Conservation (phyloP, 2,329 filamentous ascomycete genomes). For the Pseudocercospora fijiensis region DNA sequence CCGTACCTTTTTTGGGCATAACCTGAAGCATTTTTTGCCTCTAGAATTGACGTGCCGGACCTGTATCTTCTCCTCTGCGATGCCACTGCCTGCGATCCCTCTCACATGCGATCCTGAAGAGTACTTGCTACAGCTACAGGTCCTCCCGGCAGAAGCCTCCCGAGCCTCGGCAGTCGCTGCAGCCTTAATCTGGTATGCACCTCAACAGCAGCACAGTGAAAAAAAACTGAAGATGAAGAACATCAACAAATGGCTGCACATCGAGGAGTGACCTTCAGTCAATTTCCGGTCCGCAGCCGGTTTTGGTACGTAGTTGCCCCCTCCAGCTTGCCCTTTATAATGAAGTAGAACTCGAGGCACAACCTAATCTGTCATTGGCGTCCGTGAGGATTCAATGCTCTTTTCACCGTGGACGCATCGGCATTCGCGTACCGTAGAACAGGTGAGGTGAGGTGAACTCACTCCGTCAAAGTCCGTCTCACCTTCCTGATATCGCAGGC, state of each 20-base stretch:
- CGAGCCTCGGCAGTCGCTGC: neutral
- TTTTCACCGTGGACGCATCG: neutral
- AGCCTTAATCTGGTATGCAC: neutral
- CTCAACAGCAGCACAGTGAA: neutral
- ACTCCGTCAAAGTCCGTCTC: neutral
- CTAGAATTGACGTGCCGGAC: neutral
- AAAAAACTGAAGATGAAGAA: neutral
- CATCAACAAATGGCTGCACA: neutral
- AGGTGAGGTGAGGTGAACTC: neutral
- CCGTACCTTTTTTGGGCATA: constrained; percentile 34
- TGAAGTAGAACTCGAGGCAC: neutral
- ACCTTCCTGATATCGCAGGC: neutral
- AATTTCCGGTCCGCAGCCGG: neutral
- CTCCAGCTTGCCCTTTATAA: neutral
- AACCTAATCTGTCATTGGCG: neutral
- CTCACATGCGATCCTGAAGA: neutral
- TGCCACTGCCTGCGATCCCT: neutral
- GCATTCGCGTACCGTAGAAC: neutral
- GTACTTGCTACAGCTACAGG: neutral
- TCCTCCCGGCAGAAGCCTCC: neutral
- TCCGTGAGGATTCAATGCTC: neutral
- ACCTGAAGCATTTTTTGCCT: constrained; percentile 11
- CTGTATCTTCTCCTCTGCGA: neutral
- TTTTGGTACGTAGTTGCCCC: neutral
- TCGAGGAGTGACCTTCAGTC: neutral